Conservation (phyloP, 306 rosid genomes). For the Alnus rubra region DNA sequence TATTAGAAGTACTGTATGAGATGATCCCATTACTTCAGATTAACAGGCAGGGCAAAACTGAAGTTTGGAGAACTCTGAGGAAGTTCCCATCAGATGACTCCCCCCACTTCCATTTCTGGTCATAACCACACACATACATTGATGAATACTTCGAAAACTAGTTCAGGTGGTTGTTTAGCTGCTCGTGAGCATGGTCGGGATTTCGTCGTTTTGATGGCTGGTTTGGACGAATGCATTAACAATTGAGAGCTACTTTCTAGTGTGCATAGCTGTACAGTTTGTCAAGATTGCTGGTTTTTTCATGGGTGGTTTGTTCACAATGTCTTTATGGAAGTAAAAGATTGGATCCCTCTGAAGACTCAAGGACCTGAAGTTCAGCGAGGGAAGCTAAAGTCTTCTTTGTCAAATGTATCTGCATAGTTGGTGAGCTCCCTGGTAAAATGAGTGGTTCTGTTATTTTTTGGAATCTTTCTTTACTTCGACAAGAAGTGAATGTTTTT, state of each 20-base stretch:
- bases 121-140: not conserved
- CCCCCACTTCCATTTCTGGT: constrained; percentile 9
- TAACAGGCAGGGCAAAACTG: constrained; percentile 11
- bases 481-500: not conserved
- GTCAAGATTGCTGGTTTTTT: constrained; percentile 22
- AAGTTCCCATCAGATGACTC: constrained; percentile 21
- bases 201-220: constrained; percentile 1
- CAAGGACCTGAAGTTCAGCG: constrained; percentile 4
- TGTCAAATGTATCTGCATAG: constrained; percentile 22
- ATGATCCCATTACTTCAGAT: constrained; percentile 11
- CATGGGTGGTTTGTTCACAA: constrained; percentile 16
- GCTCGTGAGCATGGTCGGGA: constrained; percentile 7
- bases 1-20: constrained; percentile 42
- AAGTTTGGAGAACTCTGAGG: constrained; percentile 19
- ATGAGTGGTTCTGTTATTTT: constrained; percentile 8
- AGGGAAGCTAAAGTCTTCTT: constrained; percentile 29
- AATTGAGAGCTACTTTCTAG: constrained; percentile 9
- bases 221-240: constrained; percentile 35
- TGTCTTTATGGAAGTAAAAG: not conserved
- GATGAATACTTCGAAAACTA: constrained; percentile 26
- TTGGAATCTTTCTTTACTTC: not conserved
- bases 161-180: constrained; percentile 14
- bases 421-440: not conserved
- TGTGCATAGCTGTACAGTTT: constrained; percentile 29
- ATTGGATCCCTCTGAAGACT: constrained; percentile 21